Base-by-base conservation (phyloP, 2,329 filamentous ascomycete species). In the Scytalidium sp. region DNA sequence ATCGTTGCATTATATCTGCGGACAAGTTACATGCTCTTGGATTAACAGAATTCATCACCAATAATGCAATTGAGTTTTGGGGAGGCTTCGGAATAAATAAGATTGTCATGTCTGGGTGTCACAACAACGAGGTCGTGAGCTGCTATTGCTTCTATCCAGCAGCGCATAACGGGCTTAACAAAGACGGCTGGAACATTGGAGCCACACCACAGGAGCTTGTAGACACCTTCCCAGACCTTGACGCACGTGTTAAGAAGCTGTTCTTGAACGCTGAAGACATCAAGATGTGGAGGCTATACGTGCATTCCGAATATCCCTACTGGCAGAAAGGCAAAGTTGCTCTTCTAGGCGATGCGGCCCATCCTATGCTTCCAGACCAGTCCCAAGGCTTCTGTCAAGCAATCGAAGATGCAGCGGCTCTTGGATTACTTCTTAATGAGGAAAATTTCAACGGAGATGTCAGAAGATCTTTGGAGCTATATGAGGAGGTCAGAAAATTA, bases 321-420 rank as follows among this genome's bases (percentile, higher is more conserved):
- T 70, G 81, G 50, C 67, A 73, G 44, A 76, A 77, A 55, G 67
- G 64, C 13, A 70, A 64, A 19, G 75, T 76, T 1, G 82, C 78
- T 45, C 66, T 87, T 1, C 63, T 88, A 10, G 85, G 85, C 3
- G 84, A 88, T 59, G 84, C 84, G 9, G 83, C 74, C 2, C 84
- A 87, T 58, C 83, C 83, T 2, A 84, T 84, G 79, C 80, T 85
- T 76, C 83, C 83, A 1, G 76, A 87, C 56, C 84, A 87, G 62
- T 83, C 79, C 48, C 84, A 88, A 62, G 84, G 84, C 2, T 83
- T 83, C 15, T 69, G 65, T 45, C 64, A 66, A 60, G 69, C 67
- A 1, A 63, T 70, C 21, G 69, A 71, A 53, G 68, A 71, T 51
- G 67, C 67, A 1, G 68, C 60, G 0, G 64, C 63, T 1, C 47